Evolutionary conservation across 768 basidiomycete species (phyloP).

Genomic region (Rossbeevera mucosa): DNA sequence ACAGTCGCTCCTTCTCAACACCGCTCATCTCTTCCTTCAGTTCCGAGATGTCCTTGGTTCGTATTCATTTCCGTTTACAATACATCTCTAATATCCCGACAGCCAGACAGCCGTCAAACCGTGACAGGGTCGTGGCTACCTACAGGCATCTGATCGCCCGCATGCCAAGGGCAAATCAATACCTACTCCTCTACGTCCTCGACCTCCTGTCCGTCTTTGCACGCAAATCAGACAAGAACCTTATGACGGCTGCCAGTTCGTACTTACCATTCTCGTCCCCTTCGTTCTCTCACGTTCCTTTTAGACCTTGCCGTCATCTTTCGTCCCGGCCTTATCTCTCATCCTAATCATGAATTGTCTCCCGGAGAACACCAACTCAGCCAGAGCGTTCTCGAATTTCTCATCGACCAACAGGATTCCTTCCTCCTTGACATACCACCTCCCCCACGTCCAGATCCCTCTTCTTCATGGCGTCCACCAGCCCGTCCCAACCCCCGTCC

Average conservation of each 20-base stretch:
- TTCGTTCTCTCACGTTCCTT: neutral
- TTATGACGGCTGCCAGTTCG: constrained; percentile 94
- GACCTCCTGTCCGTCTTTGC: constrained; percentile 95
- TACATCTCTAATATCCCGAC: constrained; percentile 15
- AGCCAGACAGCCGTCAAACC: constrained; percentile 67
- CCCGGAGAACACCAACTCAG: constrained; percentile 84
- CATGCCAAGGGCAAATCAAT: constrained; percentile 88
- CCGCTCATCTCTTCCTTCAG: constrained; percentile 33
- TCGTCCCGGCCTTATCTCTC: constrained; percentile 89
- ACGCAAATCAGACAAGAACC: constrained; percentile 83
- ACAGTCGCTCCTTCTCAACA: constrained; percentile 11
- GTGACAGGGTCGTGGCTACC: constrained; percentile 66
- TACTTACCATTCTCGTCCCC: constrained; percentile 14
- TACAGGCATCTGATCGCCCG: constrained; percentile 82
- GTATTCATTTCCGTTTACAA: constrained; percentile 13
- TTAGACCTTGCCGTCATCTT: constrained; percentile 96
- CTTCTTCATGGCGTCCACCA: constrained; percentile 27
- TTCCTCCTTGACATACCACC: constrained; percentile 88
- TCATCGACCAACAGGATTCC: constrained; percentile 94
- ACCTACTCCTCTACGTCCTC: constrained; percentile 94
- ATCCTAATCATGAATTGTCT: constrained; percentile 80
- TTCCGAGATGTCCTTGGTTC: constrained; percentile 77
- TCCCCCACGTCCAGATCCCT: constrained; percentile 42
- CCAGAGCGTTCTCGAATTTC: constrained; percentile 88
- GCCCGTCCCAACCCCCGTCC: constrained; percentile 5